These are phyloP conservation scores for Uncinocarpus reesii DNA, from an alignment of 2,329 filamentous ascomycete genomes.

Conservation along the genomic window DNA sequence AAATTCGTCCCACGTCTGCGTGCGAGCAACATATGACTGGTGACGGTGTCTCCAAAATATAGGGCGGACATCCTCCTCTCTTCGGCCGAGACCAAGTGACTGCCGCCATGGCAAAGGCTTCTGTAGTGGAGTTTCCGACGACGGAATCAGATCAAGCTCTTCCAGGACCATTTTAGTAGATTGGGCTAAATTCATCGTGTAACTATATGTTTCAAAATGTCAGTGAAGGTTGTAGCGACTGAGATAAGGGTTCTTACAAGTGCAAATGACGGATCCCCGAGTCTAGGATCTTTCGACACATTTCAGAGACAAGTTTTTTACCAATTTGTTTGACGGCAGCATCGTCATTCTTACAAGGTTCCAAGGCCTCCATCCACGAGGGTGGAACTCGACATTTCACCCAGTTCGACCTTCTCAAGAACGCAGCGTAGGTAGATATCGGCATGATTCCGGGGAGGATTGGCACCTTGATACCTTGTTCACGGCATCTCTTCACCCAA, in stretches of 20 bases:
- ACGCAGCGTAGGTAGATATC: slow-evolving; percentile 90
- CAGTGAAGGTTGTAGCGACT: neutral
- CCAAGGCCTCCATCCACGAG: slow-evolving; percentile 68
- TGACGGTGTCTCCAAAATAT: slow-evolving; percentile 99
- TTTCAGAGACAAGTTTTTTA: slow-evolving; percentile 72
- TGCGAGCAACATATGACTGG: slow-evolving; percentile 88
- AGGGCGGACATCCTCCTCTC: slow-evolving; percentile 89
- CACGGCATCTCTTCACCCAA: slow-evolving; percentile 80
- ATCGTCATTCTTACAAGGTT: slow-evolving; percentile 95
- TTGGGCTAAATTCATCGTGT: slow-evolving; percentile 97
- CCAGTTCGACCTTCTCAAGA: slow-evolving; percentile 80
- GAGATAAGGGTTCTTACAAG: slow-evolving; percentile 47
- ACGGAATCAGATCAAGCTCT: slow-evolving; percentile 72
- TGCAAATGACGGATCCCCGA: slow-evolving; percentile 80
- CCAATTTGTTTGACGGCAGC: slow-evolving; percentile 82
- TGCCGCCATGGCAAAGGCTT: slow-evolving; percentile 94
- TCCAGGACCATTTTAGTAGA: slow-evolving; percentile 90
- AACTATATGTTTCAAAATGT: slow-evolving; percentile 39
- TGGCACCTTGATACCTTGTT: slow-evolving; percentile 69
- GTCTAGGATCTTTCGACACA: slow-evolving; percentile 77
- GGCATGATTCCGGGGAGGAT: slow-evolving; percentile 86
- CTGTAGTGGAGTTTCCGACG: slow-evolving; percentile 64
- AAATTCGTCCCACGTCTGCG: slow-evolving; percentile 98
- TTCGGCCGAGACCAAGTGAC: slow-evolving; percentile 76
- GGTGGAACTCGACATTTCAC: slow-evolving; percentile 77